Evolutionary conservation across 2,329 filamentous ascomycete species (phyloP).

Genomic region (Alternaria brassicae): DNA sequence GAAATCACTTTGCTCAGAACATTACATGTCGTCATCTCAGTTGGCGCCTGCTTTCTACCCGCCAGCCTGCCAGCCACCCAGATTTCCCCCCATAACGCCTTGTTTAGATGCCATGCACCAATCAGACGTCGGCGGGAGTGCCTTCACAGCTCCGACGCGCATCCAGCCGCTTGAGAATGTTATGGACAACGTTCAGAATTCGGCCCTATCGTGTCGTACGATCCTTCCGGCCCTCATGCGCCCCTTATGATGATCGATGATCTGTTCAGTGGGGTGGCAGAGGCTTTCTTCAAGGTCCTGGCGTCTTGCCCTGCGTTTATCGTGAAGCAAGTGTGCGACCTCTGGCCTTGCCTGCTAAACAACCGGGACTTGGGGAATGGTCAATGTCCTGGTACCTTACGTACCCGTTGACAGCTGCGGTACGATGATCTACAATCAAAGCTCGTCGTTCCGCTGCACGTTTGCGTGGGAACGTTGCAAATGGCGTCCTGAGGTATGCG

Average conservation of each 20-base stretch:
- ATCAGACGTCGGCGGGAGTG: conserved; percentile 21
- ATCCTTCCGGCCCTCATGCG: conserved; percentile 11
- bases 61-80: conserved; percentile 14
- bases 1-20: conserved; percentile 26
- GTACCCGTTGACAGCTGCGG: conserved; percentile 12
- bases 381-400: conserved; percentile 15
- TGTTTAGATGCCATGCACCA: background rate
- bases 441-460: conserved; percentile 25
- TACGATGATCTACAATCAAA: conserved; percentile 23
- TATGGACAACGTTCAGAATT: conserved; percentile 20
- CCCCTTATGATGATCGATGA: conserved; percentile 19
- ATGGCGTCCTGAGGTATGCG: conserved; percentile 18
- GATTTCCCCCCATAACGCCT: conserved; percentile 4
- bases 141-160: conserved; percentile 26
- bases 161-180: conserved; percentile 24
- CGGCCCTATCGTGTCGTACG: conserved; percentile 16
- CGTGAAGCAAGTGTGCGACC: background rate
- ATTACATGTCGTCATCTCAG: conserved; percentile 17
- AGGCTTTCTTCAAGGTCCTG: background rate
- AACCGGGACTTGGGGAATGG: conserved; percentile 9
- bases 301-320: background rate
- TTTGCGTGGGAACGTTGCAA: conserved; percentile 16
- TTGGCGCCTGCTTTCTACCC: conserved; percentile 22
- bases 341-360: conserved; percentile 1
- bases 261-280: background rate